Base-by-base conservation (phyloP, 2,329 filamentous ascomycete genomes). In the Cladophialophora psammophila region DNA sequence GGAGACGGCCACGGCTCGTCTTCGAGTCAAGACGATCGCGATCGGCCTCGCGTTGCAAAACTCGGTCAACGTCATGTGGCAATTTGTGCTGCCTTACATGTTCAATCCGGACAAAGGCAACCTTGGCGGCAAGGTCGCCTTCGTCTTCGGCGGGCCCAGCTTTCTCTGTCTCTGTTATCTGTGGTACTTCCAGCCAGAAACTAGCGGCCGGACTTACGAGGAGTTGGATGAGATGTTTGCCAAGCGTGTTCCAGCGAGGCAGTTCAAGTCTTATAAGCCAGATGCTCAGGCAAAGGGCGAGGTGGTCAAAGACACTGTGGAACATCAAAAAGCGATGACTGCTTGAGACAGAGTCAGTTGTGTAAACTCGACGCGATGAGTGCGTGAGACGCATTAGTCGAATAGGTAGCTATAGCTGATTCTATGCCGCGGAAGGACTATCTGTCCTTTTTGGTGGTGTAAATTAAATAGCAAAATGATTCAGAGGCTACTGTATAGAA, bases 141-240 rank as follows among this genome's bases (percentile, higher is more conserved):
- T 81, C 66, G 80, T 83, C 69, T 83, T 78, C 77, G 78, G 74
- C 9, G 75, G 70, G 1, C 57, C 77, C 8, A 73, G 73, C 5
- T 71, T 78, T 1, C 18, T 77, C 12, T 64, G 55, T 15, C 18
- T 38, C 3, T 12, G 31, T 12, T 64, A 59, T 35, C 34, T 64
- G 38, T 80, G 77, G 77, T 72, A 75, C 0, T 81, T 75, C 69
- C 72, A 80, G 9, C 74, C 74, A 4, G 74, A 75, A 54, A 72
- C 71, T 4, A 58, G 59, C n/a, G 73, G 73, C 3, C 63, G 74
- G 9, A 74, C 74, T 0, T 73, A 71, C 45, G 68, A 73, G 31
- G 73, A 73, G 81, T 78, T 65, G 4, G 72, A 76, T 53, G 60
- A 69, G 31, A 74, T 76, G 71, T 76, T 75, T 65, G 63, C 68